Evolutionary conservation across 768 basidiomycete genomes (phyloP), one percentile per base, ranked within the genome.

Genomic region (Termitomyces sp.): DNA sequence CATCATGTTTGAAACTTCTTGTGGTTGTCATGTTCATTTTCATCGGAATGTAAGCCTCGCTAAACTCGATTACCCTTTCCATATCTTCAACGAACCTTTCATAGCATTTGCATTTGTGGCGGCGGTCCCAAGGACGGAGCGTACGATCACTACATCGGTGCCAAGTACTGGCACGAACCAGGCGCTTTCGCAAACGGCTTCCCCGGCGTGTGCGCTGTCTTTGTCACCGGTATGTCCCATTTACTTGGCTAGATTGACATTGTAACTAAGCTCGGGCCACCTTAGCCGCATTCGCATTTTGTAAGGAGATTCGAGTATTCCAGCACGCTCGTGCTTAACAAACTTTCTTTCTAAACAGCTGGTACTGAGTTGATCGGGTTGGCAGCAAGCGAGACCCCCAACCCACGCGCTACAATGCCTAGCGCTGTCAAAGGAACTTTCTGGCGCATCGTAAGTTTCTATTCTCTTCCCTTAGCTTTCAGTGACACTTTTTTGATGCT

Each of bases 331-430:
- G 5, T 29, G 27, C 20, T 54, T 1, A 54, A 42, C n/a, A 26
- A n/a, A n/a, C 13, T 7, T 51, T 22, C 0, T 18, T 41, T 22
- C 8, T 5, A 12, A 12, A 37, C 49, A 75, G 75, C 78, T 62
- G 78, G 78, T 47, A 79, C 78, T 20, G 78, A 79, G 58, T 70
- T 79, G 53, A 72, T 79, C 29, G 76, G 78, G 56, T 71, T 78
- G 46, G 78, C 76, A 34, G 78, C 75, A 22, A 72, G 71, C 60
- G 78, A 79, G 65, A 79, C 78, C 1, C 76, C 76, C 24, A 74
- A 79, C 61, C 76, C 78, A 22, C 73, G 76, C 51, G 62, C 68
- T 26, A 74, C 74, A 16, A 76, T 77, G 74, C 76, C 76, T 12
- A 62, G 69, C 39, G 77, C 77, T 39, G 76, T 79, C 32, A 78